Evolutionary conservation across 1,284 basidiomycete genomes (phyloP), one percentile per base, ranked within the genome.

Genomic region (Marasmius sp.): DNA sequence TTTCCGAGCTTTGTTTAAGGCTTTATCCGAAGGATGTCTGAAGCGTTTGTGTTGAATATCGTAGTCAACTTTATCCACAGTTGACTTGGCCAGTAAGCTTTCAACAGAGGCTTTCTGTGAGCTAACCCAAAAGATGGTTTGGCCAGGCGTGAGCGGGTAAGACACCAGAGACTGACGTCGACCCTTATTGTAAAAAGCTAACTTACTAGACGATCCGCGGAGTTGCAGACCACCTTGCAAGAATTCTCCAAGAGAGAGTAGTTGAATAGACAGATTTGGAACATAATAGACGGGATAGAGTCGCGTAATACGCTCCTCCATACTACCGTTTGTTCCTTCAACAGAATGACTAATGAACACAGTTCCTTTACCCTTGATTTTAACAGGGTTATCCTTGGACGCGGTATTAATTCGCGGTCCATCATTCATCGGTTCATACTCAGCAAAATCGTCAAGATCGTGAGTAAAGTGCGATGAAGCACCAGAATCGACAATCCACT

Each of bases 401-500:
- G 59, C 59, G 33, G 59, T 60, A 3, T 56, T 60, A 5, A 56
- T 41, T 4, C 5, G 14, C 14, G 43, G 43, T 36, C 53, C 53
- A 56, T 38, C 6, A 9, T 56, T 22, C 10, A 27, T 49, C 37
- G 56, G 20, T 41, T 57, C 16, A n/a, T 38, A 60, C 36, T 16
- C 27, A 6, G 52, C 38, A 36, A 60, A 60, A 52, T 60, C 59
- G 1, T 60, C 34, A 6, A 60, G 43, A 22, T 39, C 22, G 7
- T 18, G 3, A 11, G 53, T 57, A 39, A 60, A 60, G 53, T 60
- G 59, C 3, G 11, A 18, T 36, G 52, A 60, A 36, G 59, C 59
- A 18, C 59, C 59, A 4, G 59, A 60, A 38, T 60, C 59, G 3
- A 60, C 41, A 41, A 60, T 55, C 53, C 53, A 55, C 27, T 34